Conservation (phyloP, 2,329 filamentous ascomycete species). For the Cladosporium sp. region DNA sequence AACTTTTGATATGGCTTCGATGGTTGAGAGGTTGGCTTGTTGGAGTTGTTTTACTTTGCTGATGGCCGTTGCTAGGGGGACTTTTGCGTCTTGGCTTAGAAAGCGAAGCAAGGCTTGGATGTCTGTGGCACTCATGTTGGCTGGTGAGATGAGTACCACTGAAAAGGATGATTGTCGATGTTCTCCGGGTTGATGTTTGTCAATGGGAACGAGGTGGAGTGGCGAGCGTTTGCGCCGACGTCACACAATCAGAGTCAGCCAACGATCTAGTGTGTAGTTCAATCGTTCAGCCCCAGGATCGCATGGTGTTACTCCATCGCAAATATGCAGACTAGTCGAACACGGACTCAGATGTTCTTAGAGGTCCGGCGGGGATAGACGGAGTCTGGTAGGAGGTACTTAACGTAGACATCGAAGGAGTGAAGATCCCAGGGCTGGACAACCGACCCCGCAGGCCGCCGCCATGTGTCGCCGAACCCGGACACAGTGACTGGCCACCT, state of each 20-base stretch:
- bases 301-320: not conserved
- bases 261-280: not conserved
- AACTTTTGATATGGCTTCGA: slow-evolving; percentile 53
- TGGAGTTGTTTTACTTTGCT: slow-evolving; percentile 58
- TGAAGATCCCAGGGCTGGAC: not conserved
- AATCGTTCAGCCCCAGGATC: not conserved
- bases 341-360: not conserved
- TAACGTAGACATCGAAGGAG: not conserved
- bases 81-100: slow-evolving; percentile 59
- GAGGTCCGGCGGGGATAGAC: not conserved
- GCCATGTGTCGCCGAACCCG: not conserved
- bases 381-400: not conserved
- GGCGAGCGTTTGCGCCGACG: slow-evolving; percentile 4
- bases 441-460: not conserved
- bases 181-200: not conserved
- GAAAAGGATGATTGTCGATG: not conserved
- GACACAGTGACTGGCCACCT: not conserved
- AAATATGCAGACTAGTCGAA: not conserved
- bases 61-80: slow-evolving; percentile 58
- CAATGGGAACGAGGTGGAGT: not conserved
- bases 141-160: not conserved
- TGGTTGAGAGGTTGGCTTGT: slow-evolving; percentile 48
- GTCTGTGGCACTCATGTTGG: slow-evolving; percentile 26
- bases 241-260: not conserved
- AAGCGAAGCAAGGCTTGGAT: slow-evolving; percentile 55